Base-by-base conservation (phyloP, 1,284 basidiomycete genomes). In the Rhizopogon parksii region DNA sequence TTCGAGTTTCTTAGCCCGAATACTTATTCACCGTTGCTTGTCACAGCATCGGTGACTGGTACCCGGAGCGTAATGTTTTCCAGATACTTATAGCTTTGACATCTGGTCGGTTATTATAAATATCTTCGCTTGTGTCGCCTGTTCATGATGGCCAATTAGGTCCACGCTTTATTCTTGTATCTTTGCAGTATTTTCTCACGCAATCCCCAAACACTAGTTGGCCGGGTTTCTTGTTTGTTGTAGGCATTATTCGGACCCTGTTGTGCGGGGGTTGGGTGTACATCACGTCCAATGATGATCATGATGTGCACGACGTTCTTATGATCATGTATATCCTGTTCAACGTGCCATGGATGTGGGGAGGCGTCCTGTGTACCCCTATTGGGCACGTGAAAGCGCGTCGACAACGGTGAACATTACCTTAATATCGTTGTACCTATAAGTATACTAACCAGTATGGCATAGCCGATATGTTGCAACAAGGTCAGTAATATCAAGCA, bases 231-330 rank as follows among this genome's bases (percentile, higher is more conserved):
- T 71, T 93, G 36, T 76, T 86, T 34, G 57, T 81, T 9, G 72
- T 76, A 27, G 92, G 93, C 0, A 57, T 92, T 12, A 63, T 89
- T 24, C 76, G 93, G 54, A 95, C 93, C 0, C 67, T 96, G 19
- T 79, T 82, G 4, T 96, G 93, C 58, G 91, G 88, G 24, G 92
- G 92, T 24, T 97, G 92, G 92, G 90, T 95, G 40, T 96, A 86
- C 62, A 83, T 96, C 60, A 95, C 94, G 0, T 88, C 85, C 4
- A 80, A 69, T 35, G 90, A 93, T 60, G 78, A 88, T 65, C 87
- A 88, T 59, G 84, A 89, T 61, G 74, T 79, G 14, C 93, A 97
- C 68, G 93, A 96, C 67, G 71, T 94, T 19, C 82, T 86, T 63
- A 96, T 97, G 93, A 85, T 94, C 55, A 64, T 78, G 49, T 94